Evolutionary conservation across 768 basidiomycete genomes (phyloP).

Genomic region (Dictyophora rubrovolvata): DNA sequence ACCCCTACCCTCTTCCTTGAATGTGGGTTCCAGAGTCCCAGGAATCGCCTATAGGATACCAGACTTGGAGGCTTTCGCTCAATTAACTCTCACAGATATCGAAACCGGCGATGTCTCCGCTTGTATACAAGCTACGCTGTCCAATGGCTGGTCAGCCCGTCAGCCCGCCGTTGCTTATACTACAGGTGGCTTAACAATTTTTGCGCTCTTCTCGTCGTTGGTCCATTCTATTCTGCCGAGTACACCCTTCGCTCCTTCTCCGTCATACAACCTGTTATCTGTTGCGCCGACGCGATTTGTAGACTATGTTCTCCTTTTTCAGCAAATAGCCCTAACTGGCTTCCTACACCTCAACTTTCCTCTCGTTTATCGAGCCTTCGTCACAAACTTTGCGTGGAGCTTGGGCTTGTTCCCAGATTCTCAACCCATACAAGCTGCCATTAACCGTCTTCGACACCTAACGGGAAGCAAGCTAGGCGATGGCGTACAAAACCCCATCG

Average conservation of each 20-base stretch:
- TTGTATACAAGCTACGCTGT: slow-evolving; percentile 84
- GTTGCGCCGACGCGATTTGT: slow-evolving; percentile 68
- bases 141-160: slow-evolving; percentile 81
- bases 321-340: slow-evolving; percentile 70
- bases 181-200: slow-evolving; percentile 53
- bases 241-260: slow-evolving; percentile 32
- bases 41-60: slow-evolving; percentile 78
- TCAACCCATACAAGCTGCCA: slow-evolving; percentile 57
- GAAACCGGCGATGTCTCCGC: slow-evolving; percentile 67
- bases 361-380: slow-evolving; percentile 66
- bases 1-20: slow-evolving; percentile 48
- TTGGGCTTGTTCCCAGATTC: slow-evolving; percentile 60
- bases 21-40: slow-evolving; percentile 52
- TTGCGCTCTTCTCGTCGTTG: slow-evolving; percentile 33
- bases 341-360: slow-evolving; percentile 86
- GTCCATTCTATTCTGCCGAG: slow-evolving; percentile 33
- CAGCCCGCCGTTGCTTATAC: slow-evolving; percentile 71
- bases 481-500: slow-evolving; percentile 51
- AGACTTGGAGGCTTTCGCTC: slow-evolving; percentile 83
- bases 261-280: slow-evolving; percentile 32
- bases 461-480: slow-evolving; percentile 73
- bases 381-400: slow-evolving; percentile 85
- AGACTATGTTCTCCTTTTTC: slow-evolving; percentile 75
- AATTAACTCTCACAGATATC: slow-evolving; percentile 61
- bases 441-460: slow-evolving; percentile 69